Conservation (phyloP, 805 yeast genomes). For the Wickerhamiella domercqiae region DNA sequence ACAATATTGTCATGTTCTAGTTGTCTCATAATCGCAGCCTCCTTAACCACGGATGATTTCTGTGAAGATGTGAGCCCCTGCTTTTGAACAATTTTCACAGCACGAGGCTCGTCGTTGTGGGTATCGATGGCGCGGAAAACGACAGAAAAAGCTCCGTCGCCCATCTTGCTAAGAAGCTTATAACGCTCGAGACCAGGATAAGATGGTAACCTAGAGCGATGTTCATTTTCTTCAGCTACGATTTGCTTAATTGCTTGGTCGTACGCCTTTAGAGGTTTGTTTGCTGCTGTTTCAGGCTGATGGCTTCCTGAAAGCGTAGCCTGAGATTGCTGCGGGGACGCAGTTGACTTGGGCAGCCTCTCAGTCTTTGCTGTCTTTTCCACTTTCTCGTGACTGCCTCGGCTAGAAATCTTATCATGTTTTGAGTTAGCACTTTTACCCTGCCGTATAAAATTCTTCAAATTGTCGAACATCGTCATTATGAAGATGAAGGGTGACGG, state of each 20-base stretch:
- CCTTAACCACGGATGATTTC: slow-evolving; percentile 38
- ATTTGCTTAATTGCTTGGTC: slow-evolving; percentile 26
- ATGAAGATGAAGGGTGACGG: neutral
- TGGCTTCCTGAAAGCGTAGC: slow-evolving; percentile 3
- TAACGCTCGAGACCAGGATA: slow-evolving; percentile 28
- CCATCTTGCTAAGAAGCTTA: slow-evolving; percentile 28
- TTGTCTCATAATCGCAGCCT: slow-evolving; percentile 57
- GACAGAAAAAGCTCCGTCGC: slow-evolving; percentile 73
- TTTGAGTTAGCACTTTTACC: slow-evolving; percentile 41
- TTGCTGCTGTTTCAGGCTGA: slow-evolving; percentile 1
- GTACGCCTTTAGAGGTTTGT: slow-evolving; percentile 17
- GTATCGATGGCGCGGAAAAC: slow-evolving; percentile 59
- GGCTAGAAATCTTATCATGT: slow-evolving; percentile 1
- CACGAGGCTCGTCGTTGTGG: slow-evolving; percentile 34
- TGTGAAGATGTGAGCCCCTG: slow-evolving; percentile 28
- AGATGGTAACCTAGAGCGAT: slow-evolving; percentile 21
- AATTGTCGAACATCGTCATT: slow-evolving; percentile 28
- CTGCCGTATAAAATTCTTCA: slow-evolving; percentile 47
- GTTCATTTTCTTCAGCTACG: slow-evolving; percentile 27
- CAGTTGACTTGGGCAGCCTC: slow-evolving; percentile 1
- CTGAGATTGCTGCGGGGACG: neutral
- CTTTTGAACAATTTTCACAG: slow-evolving; percentile 64
- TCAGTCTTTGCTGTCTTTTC: slow-evolving; percentile 4
- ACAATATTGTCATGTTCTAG: slow-evolving; percentile 47
- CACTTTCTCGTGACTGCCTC: slow-evolving; percentile 5